Percentiles rank a stretch among this genome's conserved stretches.
Conservation (phyloP, 441 rosid species). For the Isatis lusitanica region DNA sequence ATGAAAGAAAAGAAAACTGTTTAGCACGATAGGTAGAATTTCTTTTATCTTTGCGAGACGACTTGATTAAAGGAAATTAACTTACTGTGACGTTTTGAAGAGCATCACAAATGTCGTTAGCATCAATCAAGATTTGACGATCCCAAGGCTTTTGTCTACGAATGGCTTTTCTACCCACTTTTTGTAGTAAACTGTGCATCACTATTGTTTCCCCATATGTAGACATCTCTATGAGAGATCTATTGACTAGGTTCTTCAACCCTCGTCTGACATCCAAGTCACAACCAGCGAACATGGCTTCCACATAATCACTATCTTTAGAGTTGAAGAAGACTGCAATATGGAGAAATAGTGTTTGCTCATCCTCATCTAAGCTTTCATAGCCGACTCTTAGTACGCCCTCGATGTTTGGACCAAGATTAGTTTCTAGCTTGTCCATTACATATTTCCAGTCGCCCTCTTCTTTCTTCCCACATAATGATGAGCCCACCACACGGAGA, state of each 20-base stretch:
- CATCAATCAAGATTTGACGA: background rate
- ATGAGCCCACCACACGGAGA: too few species aligned
- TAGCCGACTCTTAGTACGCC: too few species aligned
- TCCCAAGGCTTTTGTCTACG: background rate
- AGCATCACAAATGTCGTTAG: background rate
- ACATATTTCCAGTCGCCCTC: too few species aligned
- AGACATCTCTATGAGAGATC: background rate
- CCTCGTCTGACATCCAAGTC: background rate
- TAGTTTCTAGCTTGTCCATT: too few species aligned
- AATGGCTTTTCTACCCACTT: background rate
- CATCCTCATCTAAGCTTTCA: too few species aligned
- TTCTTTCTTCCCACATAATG: too few species aligned
- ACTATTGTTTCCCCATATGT: accelerated
- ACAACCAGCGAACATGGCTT: background rate
- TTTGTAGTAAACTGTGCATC: too few species aligned
- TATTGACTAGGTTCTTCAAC: background rate
- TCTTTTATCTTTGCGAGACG: too few species aligned
- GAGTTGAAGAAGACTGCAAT: slow-evolving; percentile 9
- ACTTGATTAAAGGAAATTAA: too few species aligned
- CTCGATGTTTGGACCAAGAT: too few species aligned
- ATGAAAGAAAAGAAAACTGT: too few species aligned
- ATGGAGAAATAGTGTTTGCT: background rate
- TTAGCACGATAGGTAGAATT: background rate
- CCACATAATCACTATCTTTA: background rate
- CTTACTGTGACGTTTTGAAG: background rate